These are phyloP conservation scores for Hypoxylon trugodes DNA, from an alignment of 495 filamentous ascomycete genomes.

Conservation along the genomic window DNA sequence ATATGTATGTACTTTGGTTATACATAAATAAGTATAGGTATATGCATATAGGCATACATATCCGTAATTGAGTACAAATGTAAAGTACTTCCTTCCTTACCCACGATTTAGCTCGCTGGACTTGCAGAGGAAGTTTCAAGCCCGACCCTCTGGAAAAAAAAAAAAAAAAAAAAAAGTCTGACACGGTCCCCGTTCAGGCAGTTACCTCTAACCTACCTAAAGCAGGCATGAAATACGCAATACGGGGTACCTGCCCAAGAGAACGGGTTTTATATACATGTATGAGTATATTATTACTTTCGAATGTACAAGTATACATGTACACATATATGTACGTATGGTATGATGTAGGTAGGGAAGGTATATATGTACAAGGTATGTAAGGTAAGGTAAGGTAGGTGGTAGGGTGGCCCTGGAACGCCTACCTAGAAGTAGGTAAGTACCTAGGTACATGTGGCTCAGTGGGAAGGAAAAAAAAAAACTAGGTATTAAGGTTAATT, in stretches of 20 bases:
- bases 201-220: constrained; percentile 36
- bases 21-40: no score
- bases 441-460: constrained; percentile 11
- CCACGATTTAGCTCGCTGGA: constrained; percentile 2
- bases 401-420: no score
- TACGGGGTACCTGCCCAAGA: not conserved
- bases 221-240: constrained; percentile 22
- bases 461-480: not conserved
- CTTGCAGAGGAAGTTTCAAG: constrained; percentile 22
- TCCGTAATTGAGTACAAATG: not conserved
- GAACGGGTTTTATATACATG: no score
- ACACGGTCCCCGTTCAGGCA: constrained; percentile 38
- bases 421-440: not conserved
- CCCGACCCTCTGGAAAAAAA: constrained; percentile 9
- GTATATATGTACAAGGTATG: not conserved
- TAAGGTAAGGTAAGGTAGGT: not conserved
- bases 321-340: not conserved
- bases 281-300: no score
- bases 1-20: no score
- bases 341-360: not conserved
- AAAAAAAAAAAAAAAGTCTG: constrained; percentile 16
- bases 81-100: constrained; percentile 25
- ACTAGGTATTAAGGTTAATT: constrained; percentile 27
- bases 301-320: not conserved
- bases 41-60: constrained; percentile 17